Evolutionary conservation across 2,329 filamentous ascomycete genomes (phyloP).

Genomic region (Aspergillus bombycis): DNA sequence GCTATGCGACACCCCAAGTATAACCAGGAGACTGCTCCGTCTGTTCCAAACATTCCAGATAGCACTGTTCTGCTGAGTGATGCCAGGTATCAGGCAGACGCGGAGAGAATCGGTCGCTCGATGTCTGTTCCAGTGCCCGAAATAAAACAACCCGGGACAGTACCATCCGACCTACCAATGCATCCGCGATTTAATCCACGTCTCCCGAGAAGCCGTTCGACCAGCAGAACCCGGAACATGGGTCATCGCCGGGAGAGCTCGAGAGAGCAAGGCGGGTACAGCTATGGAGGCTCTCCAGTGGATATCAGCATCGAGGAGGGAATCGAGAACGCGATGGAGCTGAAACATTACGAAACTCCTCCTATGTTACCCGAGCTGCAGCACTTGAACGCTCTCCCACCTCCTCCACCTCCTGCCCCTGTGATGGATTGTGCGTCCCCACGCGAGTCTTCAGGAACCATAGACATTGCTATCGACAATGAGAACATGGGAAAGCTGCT

Average conservation of each 20-base stretch:
- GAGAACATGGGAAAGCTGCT: slow-evolving; percentile 39
- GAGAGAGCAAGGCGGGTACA: slow-evolving; percentile 28
- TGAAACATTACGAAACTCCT: slow-evolving; percentile 36
- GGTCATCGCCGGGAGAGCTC: slow-evolving; percentile 37
- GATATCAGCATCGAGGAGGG: slow-evolving; percentile 60
- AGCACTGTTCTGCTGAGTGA: slow-evolving; percentile 41
- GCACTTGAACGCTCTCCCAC: slow-evolving; percentile 61
- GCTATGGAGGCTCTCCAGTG: slow-evolving; percentile 39
- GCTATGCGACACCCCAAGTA: slow-evolving; percentile 84
- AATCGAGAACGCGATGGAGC: slow-evolving; percentile 43
- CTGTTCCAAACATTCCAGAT: slow-evolving; percentile 62
- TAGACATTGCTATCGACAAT: slow-evolving; percentile 46
- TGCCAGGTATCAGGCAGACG: slow-evolving; percentile 42
- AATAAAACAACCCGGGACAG: slow-evolving; percentile 23
- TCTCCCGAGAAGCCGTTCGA: slow-evolving; percentile 45
- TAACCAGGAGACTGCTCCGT: slow-evolving; percentile 52
- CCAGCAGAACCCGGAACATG: slow-evolving; percentile 38
- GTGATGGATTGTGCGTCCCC: slow-evolving; percentile 28
- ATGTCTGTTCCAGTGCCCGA: slow-evolving; percentile 44
- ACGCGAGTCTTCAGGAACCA: slow-evolving; percentile 42
- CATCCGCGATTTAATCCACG: slow-evolving; percentile 46
- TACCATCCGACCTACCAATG: slow-evolving; percentile 40
- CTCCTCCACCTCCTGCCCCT: slow-evolving; percentile 48
- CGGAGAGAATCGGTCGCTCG: slow-evolving; percentile 40
- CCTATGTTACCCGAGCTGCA: slow-evolving; percentile 64